These are phyloP conservation scores for Ceratobasidium sp. DNA, from an alignment of 1,284 basidiomycete genomes.

Conservation along the genomic window DNA sequence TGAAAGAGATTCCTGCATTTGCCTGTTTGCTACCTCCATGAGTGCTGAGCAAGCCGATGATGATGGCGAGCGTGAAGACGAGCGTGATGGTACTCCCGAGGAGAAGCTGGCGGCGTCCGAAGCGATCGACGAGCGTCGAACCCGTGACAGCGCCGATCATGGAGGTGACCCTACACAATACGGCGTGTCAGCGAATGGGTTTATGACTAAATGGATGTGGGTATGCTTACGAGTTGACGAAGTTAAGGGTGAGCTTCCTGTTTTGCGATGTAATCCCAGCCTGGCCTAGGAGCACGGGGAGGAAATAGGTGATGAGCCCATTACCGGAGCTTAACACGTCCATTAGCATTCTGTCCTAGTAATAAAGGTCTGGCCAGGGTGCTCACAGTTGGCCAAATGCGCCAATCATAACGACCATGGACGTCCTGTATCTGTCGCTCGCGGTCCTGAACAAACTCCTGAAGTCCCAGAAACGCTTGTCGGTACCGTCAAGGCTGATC, in stretches of 20 bases:
- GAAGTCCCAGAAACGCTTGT: slow-evolving; percentile 65
- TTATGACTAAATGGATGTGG: not conserved
- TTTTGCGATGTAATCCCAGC: slow-evolving; percentile 61
- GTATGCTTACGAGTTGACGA: slow-evolving; percentile 58
- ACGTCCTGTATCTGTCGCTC: slow-evolving; percentile 62
- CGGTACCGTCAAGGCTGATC: slow-evolving; percentile 57
- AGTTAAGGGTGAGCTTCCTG: slow-evolving; percentile 60
- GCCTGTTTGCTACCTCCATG: slow-evolving; percentile 27
- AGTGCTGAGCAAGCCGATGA: slow-evolving; percentile 59
- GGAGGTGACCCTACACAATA: slow-evolving; percentile 39
- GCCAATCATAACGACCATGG: slow-evolving; percentile 65
- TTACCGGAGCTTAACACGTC: slow-evolving; percentile 21
- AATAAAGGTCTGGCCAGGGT: slow-evolving; percentile 56
- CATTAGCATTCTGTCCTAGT: not conserved
- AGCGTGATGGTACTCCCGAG: slow-evolving; percentile 57
- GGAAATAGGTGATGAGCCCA: slow-evolving; percentile 60
- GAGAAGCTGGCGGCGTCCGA: slow-evolving; percentile 59
- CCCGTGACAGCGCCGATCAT: slow-evolving; percentile 51
- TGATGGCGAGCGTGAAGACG: slow-evolving; percentile 58
- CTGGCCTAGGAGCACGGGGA: slow-evolving; percentile 60
- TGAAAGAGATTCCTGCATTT: slow-evolving; percentile 45
- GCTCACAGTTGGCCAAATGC: slow-evolving; percentile 57
- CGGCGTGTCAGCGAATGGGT: not conserved
- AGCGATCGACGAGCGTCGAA: slow-evolving; percentile 59
- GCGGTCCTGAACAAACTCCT: slow-evolving; percentile 60